phyloP scores from a whole-genome alignment of 2,329 filamentous ascomycete species.

The Lojkania enalia region DNA sequence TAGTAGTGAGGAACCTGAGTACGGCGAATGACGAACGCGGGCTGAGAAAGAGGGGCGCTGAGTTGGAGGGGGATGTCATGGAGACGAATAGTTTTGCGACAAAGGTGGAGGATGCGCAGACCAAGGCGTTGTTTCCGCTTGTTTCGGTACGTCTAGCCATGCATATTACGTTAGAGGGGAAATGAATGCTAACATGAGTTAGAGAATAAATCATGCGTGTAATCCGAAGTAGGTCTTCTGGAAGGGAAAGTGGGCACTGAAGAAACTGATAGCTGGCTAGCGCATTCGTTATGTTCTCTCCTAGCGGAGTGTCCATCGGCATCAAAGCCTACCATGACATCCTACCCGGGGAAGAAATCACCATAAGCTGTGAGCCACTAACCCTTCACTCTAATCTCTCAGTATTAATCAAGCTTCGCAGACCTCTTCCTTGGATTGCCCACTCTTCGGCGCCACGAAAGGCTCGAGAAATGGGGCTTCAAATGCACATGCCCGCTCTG shows the following conservation, averaged over 20 bases:
- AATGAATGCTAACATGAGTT: neutral
- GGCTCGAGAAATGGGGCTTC: conserved; percentile 26
- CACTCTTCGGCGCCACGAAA: conserved; percentile 6
- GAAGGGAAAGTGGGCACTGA: neutral
- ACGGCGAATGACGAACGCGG: neutral
- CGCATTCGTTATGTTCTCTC: conserved; percentile 30
- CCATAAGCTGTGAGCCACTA: conserved; percentile 19
- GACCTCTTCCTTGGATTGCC: conserved; percentile 24
- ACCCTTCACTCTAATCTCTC: neutral
- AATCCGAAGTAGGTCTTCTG: conserved; percentile 16
- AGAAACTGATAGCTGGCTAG: conserved; percentile 9
- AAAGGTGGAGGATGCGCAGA: conserved; percentile 16
- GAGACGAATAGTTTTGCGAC: conserved; percentile 28
- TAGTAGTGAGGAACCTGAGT: conserved; percentile 21
- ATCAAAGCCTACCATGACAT: conserved; percentile 30
- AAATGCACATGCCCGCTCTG: conserved; percentile 28
- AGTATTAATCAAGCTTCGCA: neutral
- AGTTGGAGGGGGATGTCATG: conserved; percentile 24
- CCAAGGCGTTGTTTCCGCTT: conserved; percentile 22
- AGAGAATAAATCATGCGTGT: conserved; percentile 32
- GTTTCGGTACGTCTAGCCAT: conserved; percentile 22
- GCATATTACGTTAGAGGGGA: neutral
- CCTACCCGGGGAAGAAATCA: conserved; percentile 28
- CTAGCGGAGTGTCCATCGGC: conserved; percentile 21
- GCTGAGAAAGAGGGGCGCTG: conserved; percentile 5